Conservation (phyloP, 2,329 filamentous ascomycete species). For the Pseudocercospora fijiensis region DNA sequence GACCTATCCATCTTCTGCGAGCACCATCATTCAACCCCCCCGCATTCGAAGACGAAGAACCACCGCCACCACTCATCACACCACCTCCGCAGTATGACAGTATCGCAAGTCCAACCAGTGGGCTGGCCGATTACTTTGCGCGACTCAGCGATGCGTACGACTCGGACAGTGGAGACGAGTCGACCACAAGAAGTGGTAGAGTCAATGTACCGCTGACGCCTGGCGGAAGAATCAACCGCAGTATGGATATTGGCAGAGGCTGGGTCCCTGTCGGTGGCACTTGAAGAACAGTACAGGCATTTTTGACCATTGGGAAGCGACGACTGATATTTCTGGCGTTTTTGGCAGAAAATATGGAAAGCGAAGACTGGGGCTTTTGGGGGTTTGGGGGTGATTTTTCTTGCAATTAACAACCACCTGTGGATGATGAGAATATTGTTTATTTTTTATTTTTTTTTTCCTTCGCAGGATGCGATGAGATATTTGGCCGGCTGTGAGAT, state of each 20-base stretch:
- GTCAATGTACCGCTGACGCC: constrained; percentile 63
- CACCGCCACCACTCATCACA: constrained; percentile 71
- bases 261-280: constrained; percentile 31
- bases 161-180: constrained; percentile 44
- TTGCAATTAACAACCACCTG: neutral
- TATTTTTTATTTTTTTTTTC: too few relatives aligned
- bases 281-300: neutral
- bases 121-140: constrained; percentile 82
- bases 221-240: constrained; percentile 61
- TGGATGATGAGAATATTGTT: neutral
- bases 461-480: neutral
- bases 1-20: constrained; percentile 82
- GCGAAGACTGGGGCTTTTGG: neutral
- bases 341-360: neutral
- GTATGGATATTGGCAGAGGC: constrained; percentile 62
- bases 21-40: constrained; percentile 85
- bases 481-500: neutral
- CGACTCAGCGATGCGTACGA: constrained; percentile 66
- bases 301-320: neutral
- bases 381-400: neutral
- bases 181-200: constrained; percentile 33
- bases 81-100: constrained; percentile 82
- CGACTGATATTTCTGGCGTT: neutral
- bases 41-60: constrained; percentile 76
- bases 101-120: constrained; percentile 69